phyloP scores from a whole-genome alignment of 768 basidiomycete genomes.

The Lactarius tabidus region DNA sequence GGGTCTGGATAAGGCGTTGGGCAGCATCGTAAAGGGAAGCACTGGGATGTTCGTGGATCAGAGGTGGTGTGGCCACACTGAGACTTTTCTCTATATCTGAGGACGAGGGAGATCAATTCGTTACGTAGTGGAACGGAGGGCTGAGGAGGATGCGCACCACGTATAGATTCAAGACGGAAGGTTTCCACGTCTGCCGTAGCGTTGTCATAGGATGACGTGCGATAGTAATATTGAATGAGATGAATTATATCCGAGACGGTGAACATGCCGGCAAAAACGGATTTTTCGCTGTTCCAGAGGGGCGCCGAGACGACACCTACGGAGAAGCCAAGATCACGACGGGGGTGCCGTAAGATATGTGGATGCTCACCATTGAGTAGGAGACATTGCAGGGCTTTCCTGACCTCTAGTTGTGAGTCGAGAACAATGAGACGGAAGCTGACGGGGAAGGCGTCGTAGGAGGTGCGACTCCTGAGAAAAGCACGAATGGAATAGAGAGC shows the following conservation, averaged over 20 bases:
- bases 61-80: conserved; percentile 87
- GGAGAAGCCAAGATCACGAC: conserved; percentile 13
- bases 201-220: conserved; percentile 73
- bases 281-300: conserved; percentile 93
- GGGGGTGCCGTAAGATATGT: conserved; percentile 5
- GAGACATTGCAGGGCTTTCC: conserved; percentile 88
- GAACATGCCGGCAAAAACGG: conserved; percentile 95
- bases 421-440: conserved; percentile 95
- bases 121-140: conserved; percentile 6
- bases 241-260: conserved; percentile 99
- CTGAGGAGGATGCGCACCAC: conserved; percentile 54
- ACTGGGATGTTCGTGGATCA: conserved; percentile 83
- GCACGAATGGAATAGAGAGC: conserved; percentile 67
- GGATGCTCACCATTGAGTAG: conserved; percentile 62
- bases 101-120: conserved; percentile 2
- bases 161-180: conserved; percentile 80
- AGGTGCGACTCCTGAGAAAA: conserved; percentile 80
- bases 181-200: conserved; percentile 90
- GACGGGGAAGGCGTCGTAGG: conserved; percentile 97
- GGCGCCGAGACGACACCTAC: conserved; percentile 96
- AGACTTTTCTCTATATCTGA: conserved; percentile 92
- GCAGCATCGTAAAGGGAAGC: conserved; percentile 88
- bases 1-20: conserved; percentile 86
- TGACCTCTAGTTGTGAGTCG: conserved; percentile 93
- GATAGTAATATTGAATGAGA: conserved; percentile 97